phyloP scores from a whole-genome alignment of 495 filamentous ascomycete species.

The Penicillium paxilli region DNA sequence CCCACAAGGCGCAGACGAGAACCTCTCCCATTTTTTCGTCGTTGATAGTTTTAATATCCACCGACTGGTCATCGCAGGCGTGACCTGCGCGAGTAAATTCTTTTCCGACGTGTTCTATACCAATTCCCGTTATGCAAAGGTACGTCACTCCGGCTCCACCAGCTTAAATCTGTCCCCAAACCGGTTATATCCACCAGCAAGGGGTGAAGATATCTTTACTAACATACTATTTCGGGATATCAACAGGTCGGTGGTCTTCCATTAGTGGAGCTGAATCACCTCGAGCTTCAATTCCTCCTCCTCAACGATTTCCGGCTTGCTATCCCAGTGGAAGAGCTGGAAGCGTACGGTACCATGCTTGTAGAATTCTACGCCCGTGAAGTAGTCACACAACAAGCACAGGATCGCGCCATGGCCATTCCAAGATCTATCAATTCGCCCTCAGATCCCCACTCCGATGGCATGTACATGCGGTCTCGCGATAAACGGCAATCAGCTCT shows the following conservation, averaged over 20 bases:
- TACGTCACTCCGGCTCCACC: constrained; percentile 39
- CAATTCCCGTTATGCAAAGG: constrained; percentile 99
- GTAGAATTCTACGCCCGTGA: constrained; percentile 98
- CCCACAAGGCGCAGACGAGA: constrained; percentile 54
- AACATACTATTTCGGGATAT: not conserved
- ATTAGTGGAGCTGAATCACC: constrained; percentile 93
- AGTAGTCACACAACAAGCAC: constrained; percentile 67
- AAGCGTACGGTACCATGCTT: constrained; percentile 97
- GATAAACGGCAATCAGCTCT: constrained; percentile 33
- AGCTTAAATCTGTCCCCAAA: constrained; percentile 1
- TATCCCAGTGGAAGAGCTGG: constrained; percentile 90
- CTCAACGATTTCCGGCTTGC: constrained; percentile 97
- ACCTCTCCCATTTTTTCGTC: constrained; percentile 83
- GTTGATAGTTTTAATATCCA: constrained; percentile 99
- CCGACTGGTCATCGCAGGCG: constrained; percentile 92
- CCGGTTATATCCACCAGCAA: not conserved
- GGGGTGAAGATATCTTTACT: not conserved
- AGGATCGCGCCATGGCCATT: constrained; percentile 7
- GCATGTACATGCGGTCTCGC: constrained; percentile 41
- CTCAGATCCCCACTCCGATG: constrained; percentile 29
- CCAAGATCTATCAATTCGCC: constrained; percentile 23
- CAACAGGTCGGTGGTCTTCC: constrained; percentile 89
- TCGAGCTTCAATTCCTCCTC: constrained; percentile 94
- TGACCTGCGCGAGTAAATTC: constrained; percentile 99
- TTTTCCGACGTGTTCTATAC: constrained; percentile 99